phyloP scores from a whole-genome alignment of 1,284 basidiomycete genomes.

The Melampsora larici-populina region DNA sequence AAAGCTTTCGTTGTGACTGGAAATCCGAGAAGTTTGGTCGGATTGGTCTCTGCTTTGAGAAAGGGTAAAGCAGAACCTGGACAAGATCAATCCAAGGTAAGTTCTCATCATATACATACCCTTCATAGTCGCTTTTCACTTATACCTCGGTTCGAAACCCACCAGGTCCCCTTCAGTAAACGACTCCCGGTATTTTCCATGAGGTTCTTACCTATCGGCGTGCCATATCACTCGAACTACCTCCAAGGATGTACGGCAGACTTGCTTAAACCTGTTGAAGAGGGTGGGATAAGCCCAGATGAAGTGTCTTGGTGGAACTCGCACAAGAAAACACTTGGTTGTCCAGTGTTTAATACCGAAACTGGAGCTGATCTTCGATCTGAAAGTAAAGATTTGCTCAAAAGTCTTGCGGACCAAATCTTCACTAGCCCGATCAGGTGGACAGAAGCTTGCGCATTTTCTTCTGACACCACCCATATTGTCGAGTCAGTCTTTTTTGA shows the following conservation, averaged over 20 bases:
- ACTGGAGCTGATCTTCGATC: constrained; percentile 77
- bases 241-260: constrained; percentile 73
- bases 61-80: constrained; percentile 83
- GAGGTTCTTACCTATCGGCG: constrained; percentile 88
- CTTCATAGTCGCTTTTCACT: neutral
- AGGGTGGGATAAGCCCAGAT: constrained; percentile 74
- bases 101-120: neutral
- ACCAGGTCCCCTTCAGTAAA: constrained; percentile 74
- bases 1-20: constrained; percentile 90
- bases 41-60: constrained; percentile 82
- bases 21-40: constrained; percentile 84
- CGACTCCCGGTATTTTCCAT: constrained; percentile 89
- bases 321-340: constrained; percentile 68
- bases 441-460: constrained; percentile 80
- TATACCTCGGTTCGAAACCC: neutral
- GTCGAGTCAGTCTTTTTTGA: constrained; percentile 60
- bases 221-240: constrained; percentile 91
- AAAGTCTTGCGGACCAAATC: constrained; percentile 77
- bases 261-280: constrained; percentile 57
- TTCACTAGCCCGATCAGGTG: constrained; percentile 89
- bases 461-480: constrained; percentile 82
- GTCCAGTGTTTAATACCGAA: constrained; percentile 89
- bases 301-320: constrained; percentile 60
- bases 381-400: constrained; percentile 45
- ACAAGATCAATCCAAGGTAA: constrained; percentile 80